Evolutionary conservation across 1,284 basidiomycete species (phyloP).

Genomic region (Peniophora sp.): DNA sequence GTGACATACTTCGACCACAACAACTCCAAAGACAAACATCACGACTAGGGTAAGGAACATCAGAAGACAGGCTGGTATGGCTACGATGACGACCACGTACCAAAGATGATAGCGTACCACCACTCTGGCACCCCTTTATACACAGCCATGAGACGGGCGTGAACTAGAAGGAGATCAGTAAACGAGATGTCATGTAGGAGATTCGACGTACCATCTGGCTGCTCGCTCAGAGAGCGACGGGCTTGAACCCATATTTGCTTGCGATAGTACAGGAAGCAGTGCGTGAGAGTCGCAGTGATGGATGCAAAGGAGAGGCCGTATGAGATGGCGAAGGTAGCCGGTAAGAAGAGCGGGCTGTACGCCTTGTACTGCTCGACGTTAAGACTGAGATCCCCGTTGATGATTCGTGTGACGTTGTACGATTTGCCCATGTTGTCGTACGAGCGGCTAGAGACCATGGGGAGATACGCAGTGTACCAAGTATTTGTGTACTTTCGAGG

Average conservation of each 20-base stretch:
- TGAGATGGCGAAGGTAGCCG: conserved; percentile 44
- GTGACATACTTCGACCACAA: conserved; percentile 47
- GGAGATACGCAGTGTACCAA: background rate
- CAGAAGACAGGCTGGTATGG: too few relatives aligned
- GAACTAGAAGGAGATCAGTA: conserved; percentile 37
- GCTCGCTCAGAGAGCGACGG: conserved; percentile 52
- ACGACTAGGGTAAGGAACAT: conserved; percentile 21
- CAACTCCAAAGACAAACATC: conserved; percentile 55
- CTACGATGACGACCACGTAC: conserved; percentile 10
- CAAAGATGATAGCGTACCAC: conserved; percentile 51
- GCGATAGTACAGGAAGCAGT: conserved; percentile 72
- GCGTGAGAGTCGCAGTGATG: conserved; percentile 57
- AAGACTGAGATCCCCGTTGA: conserved; percentile 49
- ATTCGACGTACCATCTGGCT: conserved; percentile 41
- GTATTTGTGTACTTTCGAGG: background rate
- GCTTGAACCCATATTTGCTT: conserved; percentile 58
- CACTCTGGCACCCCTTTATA: conserved; percentile 71
- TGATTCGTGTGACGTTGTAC: conserved; percentile 63
- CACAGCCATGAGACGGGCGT: conserved; percentile 48
- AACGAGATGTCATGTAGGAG: too few relatives aligned
- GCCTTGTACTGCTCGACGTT: conserved; percentile 55
- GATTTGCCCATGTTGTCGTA: conserved; percentile 48
- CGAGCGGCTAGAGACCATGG: conserved; percentile 24
- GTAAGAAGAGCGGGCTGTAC: conserved; percentile 82
- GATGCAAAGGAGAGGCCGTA: conserved; percentile 45